phyloP scores from a whole-genome alignment of 768 basidiomycete genomes.

The Naganishia randhawae region DNA sequence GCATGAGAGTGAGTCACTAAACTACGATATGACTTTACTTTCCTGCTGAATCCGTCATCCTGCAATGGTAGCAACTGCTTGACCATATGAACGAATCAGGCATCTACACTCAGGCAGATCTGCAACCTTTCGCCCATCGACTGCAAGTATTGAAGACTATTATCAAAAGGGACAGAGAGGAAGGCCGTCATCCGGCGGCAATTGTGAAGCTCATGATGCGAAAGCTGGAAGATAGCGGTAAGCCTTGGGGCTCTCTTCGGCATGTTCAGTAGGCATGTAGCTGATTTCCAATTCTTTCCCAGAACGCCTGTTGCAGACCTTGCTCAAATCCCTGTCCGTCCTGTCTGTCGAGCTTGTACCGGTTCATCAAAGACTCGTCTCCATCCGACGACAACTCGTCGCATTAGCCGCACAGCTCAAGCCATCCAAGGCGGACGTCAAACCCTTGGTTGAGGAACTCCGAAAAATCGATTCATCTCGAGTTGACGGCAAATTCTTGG shows the following conservation, averaged over 20 bases:
- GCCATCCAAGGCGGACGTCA: constrained; percentile 77
- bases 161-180: constrained; percentile 73
- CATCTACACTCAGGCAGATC: constrained; percentile 86
- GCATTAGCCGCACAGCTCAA: constrained; percentile 76
- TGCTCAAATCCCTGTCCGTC: constrained; percentile 81
- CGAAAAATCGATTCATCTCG: constrained; percentile 81
- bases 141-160: constrained; percentile 77
- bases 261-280: not conserved
- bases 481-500: constrained; percentile 92
- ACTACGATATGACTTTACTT: not conserved
- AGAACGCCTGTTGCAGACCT: constrained; percentile 71
- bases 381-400: constrained; percentile 80
- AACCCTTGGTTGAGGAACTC: constrained; percentile 84
- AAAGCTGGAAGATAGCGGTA: constrained; percentile 88
- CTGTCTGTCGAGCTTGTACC: constrained; percentile 86
- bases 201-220: constrained; percentile 84
- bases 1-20: constrained; percentile 75
- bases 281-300: constrained; percentile 10
- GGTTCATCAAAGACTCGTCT: constrained; percentile 81
- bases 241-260: constrained; percentile 45
- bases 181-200: constrained; percentile 76
- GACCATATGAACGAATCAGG: constrained; percentile 94
- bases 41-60: not conserved
- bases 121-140: constrained; percentile 79
- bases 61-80: constrained; percentile 70